Evolutionary conservation across 208 protist genomes (phyloP).

Genomic region (Trypanosoma caninum): DNA sequence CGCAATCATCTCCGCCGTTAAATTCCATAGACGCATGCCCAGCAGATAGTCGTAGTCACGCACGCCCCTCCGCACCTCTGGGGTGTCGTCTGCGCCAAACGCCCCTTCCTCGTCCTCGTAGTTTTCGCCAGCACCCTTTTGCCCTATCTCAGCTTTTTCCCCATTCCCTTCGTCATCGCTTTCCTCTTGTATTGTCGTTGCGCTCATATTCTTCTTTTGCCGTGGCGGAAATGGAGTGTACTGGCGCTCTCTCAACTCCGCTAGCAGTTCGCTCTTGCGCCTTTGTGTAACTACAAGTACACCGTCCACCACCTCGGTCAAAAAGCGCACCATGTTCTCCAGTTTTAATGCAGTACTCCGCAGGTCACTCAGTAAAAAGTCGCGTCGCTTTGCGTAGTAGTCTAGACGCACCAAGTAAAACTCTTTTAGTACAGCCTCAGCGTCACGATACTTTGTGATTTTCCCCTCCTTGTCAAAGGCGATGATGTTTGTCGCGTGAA

Average conservation of each 20-base stretch:
- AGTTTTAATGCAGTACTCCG: slow-evolving; percentile 84
- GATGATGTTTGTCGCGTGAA: slow-evolving; percentile 97
- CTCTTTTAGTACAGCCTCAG: slow-evolving; percentile 93
- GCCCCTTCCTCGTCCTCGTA: slow-evolving; percentile 4
- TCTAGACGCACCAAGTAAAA: slow-evolving; percentile 97
- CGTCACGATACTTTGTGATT: slow-evolving; percentile 94
- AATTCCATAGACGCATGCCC: slow-evolving; percentile 96
- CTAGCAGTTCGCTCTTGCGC: slow-evolving; percentile 93
- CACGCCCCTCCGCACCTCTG: slow-evolving; percentile 57
- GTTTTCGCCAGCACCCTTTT: too few relatives aligned
- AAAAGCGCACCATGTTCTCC: slow-evolving; percentile 98
- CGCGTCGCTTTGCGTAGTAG: slow-evolving; percentile 97
- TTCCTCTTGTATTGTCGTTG: slow-evolving; percentile 68
- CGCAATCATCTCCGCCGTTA: slow-evolving; percentile 97
- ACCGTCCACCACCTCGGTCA: slow-evolving; percentile 95
- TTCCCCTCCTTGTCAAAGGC: slow-evolving; percentile 95
- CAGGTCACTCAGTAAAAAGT: slow-evolving; percentile 89
- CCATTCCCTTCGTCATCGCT: slow-evolving; percentile 30
- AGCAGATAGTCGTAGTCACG: slow-evolving; percentile 99
- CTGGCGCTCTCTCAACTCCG: slow-evolving; percentile 82
- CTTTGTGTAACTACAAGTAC: slow-evolving; percentile 90
- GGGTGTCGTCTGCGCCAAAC: slow-evolving; percentile 28
- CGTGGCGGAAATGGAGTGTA: slow-evolving; percentile 90
- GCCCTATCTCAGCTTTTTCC: background rate
- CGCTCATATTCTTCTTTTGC: slow-evolving; percentile 78